Conservation (phyloP, 257 asterid species). For the Paulownia fortunei region DNA sequence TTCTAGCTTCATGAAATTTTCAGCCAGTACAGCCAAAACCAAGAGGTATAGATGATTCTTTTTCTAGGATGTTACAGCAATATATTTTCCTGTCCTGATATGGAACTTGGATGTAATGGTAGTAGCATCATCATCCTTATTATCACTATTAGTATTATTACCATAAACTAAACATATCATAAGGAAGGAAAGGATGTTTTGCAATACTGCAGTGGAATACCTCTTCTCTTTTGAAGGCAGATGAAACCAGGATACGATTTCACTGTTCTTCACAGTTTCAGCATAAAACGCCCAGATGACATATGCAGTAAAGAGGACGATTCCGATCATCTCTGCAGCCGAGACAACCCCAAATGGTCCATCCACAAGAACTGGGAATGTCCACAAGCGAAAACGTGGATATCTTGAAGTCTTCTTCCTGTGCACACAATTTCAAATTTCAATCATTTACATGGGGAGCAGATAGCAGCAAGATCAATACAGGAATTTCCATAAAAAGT, state of each 20-base stretch:
- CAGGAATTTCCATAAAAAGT: background rate
- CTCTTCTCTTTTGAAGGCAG: slow-evolving; percentile 45
- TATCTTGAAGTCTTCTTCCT: slow-evolving; percentile 47
- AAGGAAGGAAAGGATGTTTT: too few species aligned
- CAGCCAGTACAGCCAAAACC: background rate
- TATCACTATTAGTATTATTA: background rate
- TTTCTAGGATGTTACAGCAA: too few species aligned
- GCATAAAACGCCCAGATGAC: slow-evolving; percentile 65
- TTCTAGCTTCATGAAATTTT: too few species aligned
- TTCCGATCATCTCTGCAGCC: slow-evolving; percentile 83
- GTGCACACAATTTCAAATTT: background rate
- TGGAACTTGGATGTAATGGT: too few species aligned
- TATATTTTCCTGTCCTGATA: too few species aligned
- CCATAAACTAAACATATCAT: too few species aligned
- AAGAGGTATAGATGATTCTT: background rate
- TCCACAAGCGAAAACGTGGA: slow-evolving; percentile 71
- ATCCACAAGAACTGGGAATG: slow-evolving; percentile 78
- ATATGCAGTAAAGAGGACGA: slow-evolving; percentile 52
- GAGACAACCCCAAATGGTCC: slow-evolving; percentile 95
- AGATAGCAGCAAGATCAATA: background rate
- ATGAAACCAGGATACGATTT: slow-evolving; percentile 36
- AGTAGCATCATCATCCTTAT: background rate
- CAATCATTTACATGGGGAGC: background rate
- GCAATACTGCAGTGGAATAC: slow-evolving; percentile 32
- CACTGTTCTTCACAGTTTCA: slow-evolving; percentile 42